phyloP scores from a whole-genome alignment of 208 protist genomes.

The Vickermania ingenoplastis region DNA sequence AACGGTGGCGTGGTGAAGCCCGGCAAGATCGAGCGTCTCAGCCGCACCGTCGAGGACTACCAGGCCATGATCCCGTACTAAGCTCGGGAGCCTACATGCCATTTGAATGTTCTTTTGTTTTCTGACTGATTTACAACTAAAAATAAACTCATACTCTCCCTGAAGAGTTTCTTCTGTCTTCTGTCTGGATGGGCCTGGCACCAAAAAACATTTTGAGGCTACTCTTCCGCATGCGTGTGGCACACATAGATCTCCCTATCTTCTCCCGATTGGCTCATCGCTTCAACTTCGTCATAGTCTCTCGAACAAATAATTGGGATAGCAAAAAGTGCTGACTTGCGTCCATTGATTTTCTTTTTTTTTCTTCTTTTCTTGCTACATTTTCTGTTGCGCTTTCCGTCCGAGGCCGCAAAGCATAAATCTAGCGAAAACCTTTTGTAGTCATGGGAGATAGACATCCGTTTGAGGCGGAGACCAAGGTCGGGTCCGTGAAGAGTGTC shows the following conservation, averaged over 20 bases:
- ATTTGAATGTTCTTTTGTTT: background rate
- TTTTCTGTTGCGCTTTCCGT: background rate
- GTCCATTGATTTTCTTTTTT: conserved; percentile 13
- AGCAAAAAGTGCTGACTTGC: background rate
- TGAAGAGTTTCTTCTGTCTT: background rate
- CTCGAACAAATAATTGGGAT: background rate
- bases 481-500: conserved; percentile 86
- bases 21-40: conserved; percentile 20
- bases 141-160: background rate
- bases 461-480: conserved; percentile 71
- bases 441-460: conserved; percentile 45
- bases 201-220: background rate
- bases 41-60: conserved; percentile 23
- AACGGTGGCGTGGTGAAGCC: conserved; percentile 22
- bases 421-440: no score
- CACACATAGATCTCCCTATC: background rate
- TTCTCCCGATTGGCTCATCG: background rate
- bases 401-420: no score
- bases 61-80: conserved; percentile 36
- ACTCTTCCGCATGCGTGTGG: background rate
- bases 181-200: background rate
- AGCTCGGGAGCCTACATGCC: background rate
- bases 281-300: background rate
- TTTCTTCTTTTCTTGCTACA: conserved; percentile 9
- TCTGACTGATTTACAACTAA: background rate